Percentiles rank a stretch among this genome's conserved stretches.
Conservation (phyloP, 1,139 yeast species). For the Debaryomyces fabryi region DNA sequence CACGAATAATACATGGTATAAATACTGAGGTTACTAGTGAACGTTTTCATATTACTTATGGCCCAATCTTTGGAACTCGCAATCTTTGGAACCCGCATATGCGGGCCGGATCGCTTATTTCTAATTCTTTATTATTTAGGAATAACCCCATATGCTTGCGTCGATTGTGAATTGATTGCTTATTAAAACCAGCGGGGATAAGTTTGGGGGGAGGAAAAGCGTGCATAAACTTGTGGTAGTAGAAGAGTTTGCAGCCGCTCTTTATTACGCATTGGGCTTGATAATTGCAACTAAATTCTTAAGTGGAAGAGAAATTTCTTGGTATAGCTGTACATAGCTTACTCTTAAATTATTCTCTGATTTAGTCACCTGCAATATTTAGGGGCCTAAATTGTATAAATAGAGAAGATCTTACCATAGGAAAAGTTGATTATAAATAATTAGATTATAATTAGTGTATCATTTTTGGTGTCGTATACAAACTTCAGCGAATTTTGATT, state of each 20-base stretch:
- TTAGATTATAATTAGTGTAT: neutral
- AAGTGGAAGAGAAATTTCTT: neutral
- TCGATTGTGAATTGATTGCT: neutral
- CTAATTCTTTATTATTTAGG: neutral
- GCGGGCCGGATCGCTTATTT: conserved; percentile 3
- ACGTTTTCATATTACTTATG: neutral
- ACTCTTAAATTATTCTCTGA: neutral
- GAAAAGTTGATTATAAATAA: neutral
- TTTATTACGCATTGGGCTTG: neutral
- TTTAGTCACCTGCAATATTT: neutral
- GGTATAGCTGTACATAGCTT: neutral
- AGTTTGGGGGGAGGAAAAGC: neutral
- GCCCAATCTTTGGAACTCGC: neutral
- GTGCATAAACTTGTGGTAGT: neutral
- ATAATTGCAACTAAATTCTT: neutral
- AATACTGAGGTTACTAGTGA: neutral
- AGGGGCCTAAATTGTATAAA: neutral
- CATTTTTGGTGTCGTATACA: neutral
- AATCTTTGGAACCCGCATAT: neutral
- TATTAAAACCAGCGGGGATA: neutral
- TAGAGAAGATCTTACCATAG: neutral
- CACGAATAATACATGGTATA: too few relatives aligned
- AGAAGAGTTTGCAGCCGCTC: neutral
- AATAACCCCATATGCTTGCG: neutral
- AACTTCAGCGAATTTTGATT: neutral